Base-by-base conservation (phyloP, 495 filamentous ascomycete genomes). In the Annulohypoxylon nitens region DNA sequence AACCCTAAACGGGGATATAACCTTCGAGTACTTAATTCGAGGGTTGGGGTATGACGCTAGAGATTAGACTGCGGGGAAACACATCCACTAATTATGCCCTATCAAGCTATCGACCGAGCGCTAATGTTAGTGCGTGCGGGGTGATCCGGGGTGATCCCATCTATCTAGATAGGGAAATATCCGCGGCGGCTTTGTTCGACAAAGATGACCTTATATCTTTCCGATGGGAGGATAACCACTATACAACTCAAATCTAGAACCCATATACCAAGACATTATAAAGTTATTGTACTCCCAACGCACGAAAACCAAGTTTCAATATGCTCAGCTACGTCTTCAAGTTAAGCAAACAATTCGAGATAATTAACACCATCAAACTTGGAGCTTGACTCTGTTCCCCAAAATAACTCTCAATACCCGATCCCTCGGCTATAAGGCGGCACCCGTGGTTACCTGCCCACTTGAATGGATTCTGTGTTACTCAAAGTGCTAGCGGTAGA, bases 1-100 rank as follows among this genome's bases (percentile, higher is more conserved):
- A 7, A 10, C 48, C 37, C 47, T 51, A 16, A 16, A 55, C 23
- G 25, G 51, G 14, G 23, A 53, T 30, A 9, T 25, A 53, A 26
- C 5, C 18, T 47, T 47, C 43, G 11, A 53, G 9, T 20, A 53
- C 48, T 53, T 53, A 8, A 4, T 33, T 54, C 12, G 4, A 33
- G 20, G 20, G 14, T 37, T 16, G 53, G 53, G 53, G 53, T 57
- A 57, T 18, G 8, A 18, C 30, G 4, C 26, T 55, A 34, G 11
- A 34, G 26, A 12, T 33, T 20, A 10, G 30, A 57, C n/a, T 37
- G 53, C 53, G 53, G 53, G 53, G 53, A 37, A 57, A n/a, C 8
- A 2, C 33, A 9, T 57, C 20, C 20, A 30, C 6, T 20, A 20
- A 33, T 9, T 57, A 11, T 33, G n/a, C 53, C 53, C 5, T 57